Evolutionary conservation across 2,329 filamentous ascomycete genomes (phyloP), one percentile per base, ranked within the genome.

Genomic region (Claviceps maximensis): DNA sequence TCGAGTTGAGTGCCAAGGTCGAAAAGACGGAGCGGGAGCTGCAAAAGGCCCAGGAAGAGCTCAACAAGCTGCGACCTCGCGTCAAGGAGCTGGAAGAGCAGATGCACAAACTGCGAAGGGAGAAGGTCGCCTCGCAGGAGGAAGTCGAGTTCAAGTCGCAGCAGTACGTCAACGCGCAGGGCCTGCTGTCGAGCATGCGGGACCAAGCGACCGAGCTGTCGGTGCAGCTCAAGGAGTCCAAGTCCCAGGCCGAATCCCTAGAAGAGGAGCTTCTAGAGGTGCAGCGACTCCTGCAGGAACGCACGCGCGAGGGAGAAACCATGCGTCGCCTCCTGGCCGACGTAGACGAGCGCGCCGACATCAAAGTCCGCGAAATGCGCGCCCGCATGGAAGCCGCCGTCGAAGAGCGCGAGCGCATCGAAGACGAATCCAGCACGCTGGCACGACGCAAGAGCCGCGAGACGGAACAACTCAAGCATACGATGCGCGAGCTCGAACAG

Each of bases 221-320:
- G 5, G 86, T 88, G 58, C 93, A 96, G 70, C 85, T 96, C 69
- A 95, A 93, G 67, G 93, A 98, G 69, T 82, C 87, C 1, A 83
- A 86, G 56, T 81, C 84, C 49, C 84, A 89, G 58, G 86, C 84
- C 41, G 90, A 96, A 62, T 87, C 84, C 54, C 73, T 97, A 0
- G 91, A 96, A 63, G 93, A 98, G 69, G 93, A 98, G 67, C 76
- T 97, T 1, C 81, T 82, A 1, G 93, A 98, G 67, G 85, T 89
- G 3, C 89, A 95, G 65, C 81, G 88, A 54, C 78, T 96, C 56
- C 77, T 98, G 2, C 82, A 80, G 51, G 93, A 98, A 68, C 83
- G 93, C 27, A 91, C 88, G 4, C 82, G 93, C 45, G 93, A 98
- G 69, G 87, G 83, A 27, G 91, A 97, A 71, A 96, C 89, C 1